Conservation (phyloP, 768 basidiomycete genomes). For the Tylopilus sp. region DNA sequence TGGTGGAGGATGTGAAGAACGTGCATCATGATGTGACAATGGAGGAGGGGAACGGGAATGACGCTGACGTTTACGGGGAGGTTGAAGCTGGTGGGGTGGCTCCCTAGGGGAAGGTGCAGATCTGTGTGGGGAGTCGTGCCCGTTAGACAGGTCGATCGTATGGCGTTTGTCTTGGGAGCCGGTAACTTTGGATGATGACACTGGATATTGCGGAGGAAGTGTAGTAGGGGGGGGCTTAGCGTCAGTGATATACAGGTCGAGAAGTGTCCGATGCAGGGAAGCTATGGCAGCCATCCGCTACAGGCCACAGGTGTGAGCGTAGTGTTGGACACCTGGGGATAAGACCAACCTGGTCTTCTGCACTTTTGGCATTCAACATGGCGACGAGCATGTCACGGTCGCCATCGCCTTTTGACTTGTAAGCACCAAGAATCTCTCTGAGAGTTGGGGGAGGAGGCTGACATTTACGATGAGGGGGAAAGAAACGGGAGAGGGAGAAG, state of each 20-base stretch:
- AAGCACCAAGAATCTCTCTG: constrained; percentile 83
- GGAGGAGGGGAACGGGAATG: constrained; percentile 52
- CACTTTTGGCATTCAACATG: constrained; percentile 88
- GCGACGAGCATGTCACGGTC: constrained; percentile 90
- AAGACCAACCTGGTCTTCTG: constrained; percentile 81
- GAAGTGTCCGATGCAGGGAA: constrained; percentile 64
- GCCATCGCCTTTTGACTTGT: constrained; percentile 81
- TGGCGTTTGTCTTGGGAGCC: constrained; percentile 21
- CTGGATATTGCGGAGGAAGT: constrained; percentile 32
- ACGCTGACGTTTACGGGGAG: constrained; percentile 62
- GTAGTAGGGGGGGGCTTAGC: constrained; percentile 30
- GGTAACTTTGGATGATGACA: constrained; percentile 34
- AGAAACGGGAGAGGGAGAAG: not conserved
- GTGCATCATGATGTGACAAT: constrained; percentile 35
- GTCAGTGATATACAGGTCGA: constrained; percentile 49
- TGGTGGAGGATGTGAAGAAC: constrained; percentile 34
- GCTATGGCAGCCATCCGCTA: constrained; percentile 72
- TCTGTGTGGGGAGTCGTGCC: constrained; percentile 13
- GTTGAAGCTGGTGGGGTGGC: constrained; percentile 34
- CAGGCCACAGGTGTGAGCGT: constrained; percentile 5
- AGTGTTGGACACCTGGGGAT: not conserved
- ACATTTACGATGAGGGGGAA: constrained; percentile 1
- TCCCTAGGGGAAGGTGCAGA: constrained; percentile 22
- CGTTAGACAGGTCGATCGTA: constrained; percentile 14
- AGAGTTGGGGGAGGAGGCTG: constrained; percentile 78